Percentiles rank a stretch among this genome's conserved stretches.
phyloP scores from a whole-genome alignment of 1,284 basidiomycete species.

The Fistulinella cinereoalba region DNA sequence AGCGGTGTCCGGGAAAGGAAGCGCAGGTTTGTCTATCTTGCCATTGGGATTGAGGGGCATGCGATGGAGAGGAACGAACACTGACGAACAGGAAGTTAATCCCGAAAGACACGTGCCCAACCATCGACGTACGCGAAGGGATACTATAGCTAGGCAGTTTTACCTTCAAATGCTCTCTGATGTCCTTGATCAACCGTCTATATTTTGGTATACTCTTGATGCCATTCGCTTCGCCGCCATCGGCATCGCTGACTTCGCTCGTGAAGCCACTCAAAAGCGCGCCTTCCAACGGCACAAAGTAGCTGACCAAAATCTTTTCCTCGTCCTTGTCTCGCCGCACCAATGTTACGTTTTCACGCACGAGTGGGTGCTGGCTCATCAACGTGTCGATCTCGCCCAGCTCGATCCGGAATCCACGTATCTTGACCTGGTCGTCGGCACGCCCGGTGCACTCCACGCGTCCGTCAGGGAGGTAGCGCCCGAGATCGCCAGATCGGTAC shows the following conservation, averaged over 20 bases:
- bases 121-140: constrained; percentile 70
- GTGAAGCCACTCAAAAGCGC: constrained; percentile 71
- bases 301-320: constrained; percentile 98
- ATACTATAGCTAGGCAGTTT: constrained; percentile 95
- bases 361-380: constrained; percentile 88
- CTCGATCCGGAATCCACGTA: constrained; percentile 98
- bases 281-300: constrained; percentile 91
- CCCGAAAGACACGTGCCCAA: constrained; percentile 2
- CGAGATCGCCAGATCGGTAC: constrained; percentile 97
- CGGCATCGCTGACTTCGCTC: constrained; percentile 68
- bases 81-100: constrained; percentile 42
- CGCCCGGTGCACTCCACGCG: constrained; percentile 96
- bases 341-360: constrained; percentile 96
- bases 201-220: constrained; percentile 79
- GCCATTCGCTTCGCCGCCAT: constrained; percentile 57
- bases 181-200: constrained; percentile 87
- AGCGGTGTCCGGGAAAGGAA: constrained; percentile 98
- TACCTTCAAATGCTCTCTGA: constrained; percentile 95
- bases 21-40: constrained; percentile 97
- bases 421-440: constrained; percentile 99
- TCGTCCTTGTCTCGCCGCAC: constrained; percentile 98
- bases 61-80: constrained; percentile 90
- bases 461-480: constrained; percentile 91
- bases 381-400: constrained; percentile 98
- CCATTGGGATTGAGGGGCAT: constrained; percentile 99